Evolutionary conservation across 192 early-diverging fungal genomes (phyloP), one percentile per base, ranked within the genome.

Genomic region (Phlyctochytrium planicorne): DNA sequence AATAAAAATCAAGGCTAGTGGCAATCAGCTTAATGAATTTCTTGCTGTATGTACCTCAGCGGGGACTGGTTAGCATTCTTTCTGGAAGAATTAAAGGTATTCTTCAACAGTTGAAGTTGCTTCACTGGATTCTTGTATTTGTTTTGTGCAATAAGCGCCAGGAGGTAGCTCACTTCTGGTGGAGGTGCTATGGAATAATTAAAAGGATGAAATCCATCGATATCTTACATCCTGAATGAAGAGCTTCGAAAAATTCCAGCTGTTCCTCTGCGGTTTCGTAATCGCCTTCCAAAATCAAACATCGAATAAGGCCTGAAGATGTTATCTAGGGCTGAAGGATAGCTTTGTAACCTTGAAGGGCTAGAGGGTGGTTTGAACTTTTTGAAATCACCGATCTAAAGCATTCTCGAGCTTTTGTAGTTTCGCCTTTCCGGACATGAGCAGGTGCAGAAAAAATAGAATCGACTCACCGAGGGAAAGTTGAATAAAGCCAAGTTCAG

Each of bases 221-320:
- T n/a, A n/a, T n/a, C n/a, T n/a, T n/a, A n/a, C n/a, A n/a, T 53
- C 74, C 60, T n/a, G 68, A 67, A 40, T 79, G 78, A 27, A 82
- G 35, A 32, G 79, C 81, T 20, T 76, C 60, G 53, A 80, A 78
- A 37, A 84, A 72, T 35, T 84, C 77, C n/a, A 84, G 61, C 64
- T 84, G 83, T 65, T 84, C 83, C 59, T 80, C 75, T n/a, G 83
- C 83, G 31, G 62, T 67, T 1, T 77, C 75, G 50, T 69, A 79
- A 6, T 80, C 64, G 23, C 75, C 72, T 10, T 40, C 66, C 34
- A 60, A 76, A 31, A 82, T 63, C 34, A 75, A 71, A 56, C 80
- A 82, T 25, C 72, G 69, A 52, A 84, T 79, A 29, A 76, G 53
- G n/a, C 83, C 69, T 76, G 60, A 33, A 24, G 27, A 4, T 59